Base-by-base conservation (phyloP, 2,329 filamentous ascomycete genomes). In the Xylariomycetidae sp. region DNA sequence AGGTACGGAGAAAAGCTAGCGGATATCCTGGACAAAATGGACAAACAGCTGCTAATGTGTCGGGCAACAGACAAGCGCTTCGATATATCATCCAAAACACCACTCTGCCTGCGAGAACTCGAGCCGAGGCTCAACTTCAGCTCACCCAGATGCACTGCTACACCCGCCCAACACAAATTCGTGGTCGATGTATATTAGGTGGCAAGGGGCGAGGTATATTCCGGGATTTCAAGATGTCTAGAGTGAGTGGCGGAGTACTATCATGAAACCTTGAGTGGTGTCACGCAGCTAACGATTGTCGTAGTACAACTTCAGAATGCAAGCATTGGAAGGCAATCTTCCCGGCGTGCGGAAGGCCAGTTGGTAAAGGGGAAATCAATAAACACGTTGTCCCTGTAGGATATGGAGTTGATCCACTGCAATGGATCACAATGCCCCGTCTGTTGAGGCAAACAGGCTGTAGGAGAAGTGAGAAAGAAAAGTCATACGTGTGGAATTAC, bases 291-390 rank as follows among this genome's bases (percentile, higher is more conserved):
- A 38, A 62, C 40, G 34, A 33, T 34, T 27, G 29, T 14, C 48
- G 16, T 53, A 97, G 90, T 98, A 76, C 63, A 88, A 90, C 68
- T 98, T 98, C 69, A 79, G 92, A 59, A 70, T 92, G 65, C 82
- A 95, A 61, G 92, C 92, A 13, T 67, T 96, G 43, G 82, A 76
- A 19, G 92, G 92, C 31, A 79, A 87, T 41, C 59, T 98, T 33
- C 90, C 92, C 0, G 92, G 92, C 51, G 92, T 98, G 35, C 88
- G 82, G 74, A 94, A 94, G 71, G 92, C 92, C 31, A 94, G 86
- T 64, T 98, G 92, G 92, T 98, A 86, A 60, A 57, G 5, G 31
- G 25, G n/a, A n/a, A n/a, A n/a, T n/a, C n/a, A n/a, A n/a, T n/a
- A n/a, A n/a, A n/a, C n/a, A n/a, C n/a, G n/a, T n/a, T n/a, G n/a